A percentile compares a stretch with the other conserved stretches of the same genome.
phyloP scores from a whole-genome alignment of 495 filamentous ascomycete genomes.

The Annulohypoxylon nitens region DNA sequence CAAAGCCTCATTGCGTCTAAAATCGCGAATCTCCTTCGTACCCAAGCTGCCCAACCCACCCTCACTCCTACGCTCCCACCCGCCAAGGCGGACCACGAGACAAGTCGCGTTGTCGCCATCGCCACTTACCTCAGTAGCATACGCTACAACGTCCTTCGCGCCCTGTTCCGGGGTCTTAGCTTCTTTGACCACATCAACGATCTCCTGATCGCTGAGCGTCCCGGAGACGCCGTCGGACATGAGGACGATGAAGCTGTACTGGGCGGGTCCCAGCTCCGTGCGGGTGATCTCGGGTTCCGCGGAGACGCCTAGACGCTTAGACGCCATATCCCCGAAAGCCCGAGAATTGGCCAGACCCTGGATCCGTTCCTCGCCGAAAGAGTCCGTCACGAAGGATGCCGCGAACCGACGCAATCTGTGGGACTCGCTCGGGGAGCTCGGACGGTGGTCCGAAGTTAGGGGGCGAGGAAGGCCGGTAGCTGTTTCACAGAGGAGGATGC shows the following conservation, averaged over 20 bases:
- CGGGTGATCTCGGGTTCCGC: constrained; percentile 90
- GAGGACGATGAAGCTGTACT: constrained; percentile 90
- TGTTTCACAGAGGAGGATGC: constrained; percentile 87
- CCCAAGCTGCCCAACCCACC: constrained; percentile 90
- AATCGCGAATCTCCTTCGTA: constrained; percentile 90
- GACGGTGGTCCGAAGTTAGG: constrained; percentile 89
- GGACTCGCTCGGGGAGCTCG: constrained; percentile 85
- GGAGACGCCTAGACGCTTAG: constrained; percentile 91
- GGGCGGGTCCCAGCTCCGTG: constrained; percentile 79
- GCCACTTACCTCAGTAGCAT: constrained; percentile 84
- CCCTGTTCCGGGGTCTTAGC: constrained; percentile 89
- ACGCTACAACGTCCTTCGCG: constrained; percentile 80
- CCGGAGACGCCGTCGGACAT: constrained; percentile 90
- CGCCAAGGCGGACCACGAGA: constrained; percentile 88
- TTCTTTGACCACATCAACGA: constrained; percentile 96
- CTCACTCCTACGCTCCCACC: constrained; percentile 92
- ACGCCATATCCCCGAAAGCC: constrained; percentile 89
- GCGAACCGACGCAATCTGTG: constrained; percentile 87
- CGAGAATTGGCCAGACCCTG: constrained; percentile 93
- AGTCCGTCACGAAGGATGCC: constrained; percentile 89
- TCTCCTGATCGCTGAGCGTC: constrained; percentile 87
- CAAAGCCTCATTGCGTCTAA: constrained; percentile 82
- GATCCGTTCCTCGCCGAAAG: constrained; percentile 97
- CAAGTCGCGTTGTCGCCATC: constrained; percentile 97
- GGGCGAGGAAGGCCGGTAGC: constrained; percentile 80